Evolutionary conservation across 106 monocot species (phyloP).

Genomic region (Dioscorea alata): DNA sequence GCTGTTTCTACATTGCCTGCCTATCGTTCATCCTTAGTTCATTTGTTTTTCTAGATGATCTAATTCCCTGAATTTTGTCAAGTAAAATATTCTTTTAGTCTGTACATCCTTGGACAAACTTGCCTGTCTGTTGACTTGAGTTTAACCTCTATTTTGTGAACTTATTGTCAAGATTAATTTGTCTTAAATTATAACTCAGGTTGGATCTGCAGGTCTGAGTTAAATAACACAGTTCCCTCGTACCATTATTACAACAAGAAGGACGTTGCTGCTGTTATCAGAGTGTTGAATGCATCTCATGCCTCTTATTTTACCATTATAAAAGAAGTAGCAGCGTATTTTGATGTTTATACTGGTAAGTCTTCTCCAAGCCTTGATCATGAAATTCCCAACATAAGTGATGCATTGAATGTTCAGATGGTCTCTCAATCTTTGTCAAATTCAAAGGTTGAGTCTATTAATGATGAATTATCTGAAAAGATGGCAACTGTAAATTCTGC

Average conservation of each 20-base stretch:
- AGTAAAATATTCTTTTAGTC: too few relatives aligned
- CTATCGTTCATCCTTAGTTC: neutral
- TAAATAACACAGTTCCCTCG: slow-evolving; percentile 24
- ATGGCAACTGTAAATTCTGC: neutral
- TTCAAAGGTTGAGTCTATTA: neutral
- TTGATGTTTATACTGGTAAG: slow-evolving; percentile 14
- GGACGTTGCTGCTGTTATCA: slow-evolving; percentile 49
- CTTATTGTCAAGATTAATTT: neutral
- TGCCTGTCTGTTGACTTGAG: too few relatives aligned
- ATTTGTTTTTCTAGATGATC: neutral
- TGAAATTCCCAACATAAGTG: slow-evolving; percentile 1
- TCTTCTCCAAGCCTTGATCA: slow-evolving; percentile 9
- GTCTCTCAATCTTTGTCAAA: neutral
- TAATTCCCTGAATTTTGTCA: too few relatives aligned
- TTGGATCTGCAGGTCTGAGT: slow-evolving; percentile 64
- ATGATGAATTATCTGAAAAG: slow-evolving; percentile 2
- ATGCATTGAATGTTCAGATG: slow-evolving; percentile 2
- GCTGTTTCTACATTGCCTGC: neutral
- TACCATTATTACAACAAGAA: slow-evolving; percentile 62
- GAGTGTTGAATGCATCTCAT: slow-evolving; percentile 36
- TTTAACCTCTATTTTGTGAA: neutral
- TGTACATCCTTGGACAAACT: too few relatives aligned
- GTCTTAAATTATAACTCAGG: neutral
- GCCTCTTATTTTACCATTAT: slow-evolving; percentile 35
- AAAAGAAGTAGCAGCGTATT: slow-evolving; percentile 39